Evolutionary conservation across 176 grass and related monocot genomes (phyloP).

Genomic region (bread wheat (Triticum aestivum)): IWGSC_CS_RefSeq_v2.1 NC_057800.1:657446785-657447284

Average conservation of each 20-base stretch:
- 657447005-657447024: neutral
- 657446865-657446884: neutral
- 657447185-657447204: slow-evolving; percentile 35
- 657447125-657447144: neutral
- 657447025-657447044: neutral
- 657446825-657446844: neutral
- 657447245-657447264: neutral
- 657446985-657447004: neutral
- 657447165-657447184: neutral
- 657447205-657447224: neutral
- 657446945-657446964: neutral
- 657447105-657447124: neutral
- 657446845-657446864: neutral
- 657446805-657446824: neutral
- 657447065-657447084: neutral
- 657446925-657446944: neutral
- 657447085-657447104: neutral
- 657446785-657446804: no score
- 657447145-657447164: neutral
- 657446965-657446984: neutral
- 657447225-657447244: neutral
- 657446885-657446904: no score
- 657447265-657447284: slow-evolving; percentile 63
- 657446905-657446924: neutral
- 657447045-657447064: neutral